Conservation (phyloP, 2,329 filamentous ascomycete species). For the Botrytis hyacinthi region DNA sequence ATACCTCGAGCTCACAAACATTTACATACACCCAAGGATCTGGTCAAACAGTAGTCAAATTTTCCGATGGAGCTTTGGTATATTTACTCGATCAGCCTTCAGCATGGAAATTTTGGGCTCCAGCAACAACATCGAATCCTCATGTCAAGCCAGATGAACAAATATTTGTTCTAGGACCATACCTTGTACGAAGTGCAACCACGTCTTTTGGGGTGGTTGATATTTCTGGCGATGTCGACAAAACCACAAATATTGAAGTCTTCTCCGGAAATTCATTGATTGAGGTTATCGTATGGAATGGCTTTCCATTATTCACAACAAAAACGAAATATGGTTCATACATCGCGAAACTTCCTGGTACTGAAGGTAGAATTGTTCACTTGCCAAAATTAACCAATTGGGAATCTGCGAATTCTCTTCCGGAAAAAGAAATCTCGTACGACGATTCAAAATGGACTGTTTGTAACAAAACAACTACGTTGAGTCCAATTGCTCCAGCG, state of each 20-base stretch:
- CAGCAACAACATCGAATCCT: conserved; percentile 47
- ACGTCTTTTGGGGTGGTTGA: conserved; percentile 40
- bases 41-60: conserved; percentile 46
- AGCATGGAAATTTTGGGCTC: conserved; percentile 57
- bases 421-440: conserved; percentile 47
- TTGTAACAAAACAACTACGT: conserved; percentile 49
- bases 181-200: conserved; percentile 45
- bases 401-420: conserved; percentile 50
- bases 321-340: conserved; percentile 48
- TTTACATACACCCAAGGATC: conserved; percentile 49
- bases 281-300: conserved; percentile 48
- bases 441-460: conserved; percentile 52
- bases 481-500: conserved; percentile 47
- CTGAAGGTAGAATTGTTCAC: conserved; percentile 41
- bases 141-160: conserved; percentile 47
- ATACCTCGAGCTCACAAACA: conserved; percentile 35
- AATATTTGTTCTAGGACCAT: conserved; percentile 46
- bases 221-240: conserved; percentile 44
- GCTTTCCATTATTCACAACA: conserved; percentile 40
- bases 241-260: conserved; percentile 44
- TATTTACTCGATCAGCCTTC: conserved; percentile 53
- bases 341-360: conserved; percentile 43
- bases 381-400: conserved; percentile 48
- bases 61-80: conserved; percentile 49
- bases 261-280: conserved; percentile 43